Evolutionary conservation across 208 protist species (phyloP).

Genomic region (Trypanosoma congolense): DNA sequence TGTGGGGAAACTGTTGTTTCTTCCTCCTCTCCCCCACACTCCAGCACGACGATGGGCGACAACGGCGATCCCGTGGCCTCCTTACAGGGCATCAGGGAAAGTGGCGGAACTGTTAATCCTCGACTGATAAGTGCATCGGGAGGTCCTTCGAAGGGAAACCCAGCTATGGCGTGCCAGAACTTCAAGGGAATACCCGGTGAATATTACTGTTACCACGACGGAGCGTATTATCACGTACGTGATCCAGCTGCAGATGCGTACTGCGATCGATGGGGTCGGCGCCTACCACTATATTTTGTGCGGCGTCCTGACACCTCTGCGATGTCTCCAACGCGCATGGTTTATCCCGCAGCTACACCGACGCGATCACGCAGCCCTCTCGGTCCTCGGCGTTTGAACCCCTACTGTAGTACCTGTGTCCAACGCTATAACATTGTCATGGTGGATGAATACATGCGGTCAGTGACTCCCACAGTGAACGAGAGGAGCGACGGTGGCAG

Average conservation of each 20-base stretch:
- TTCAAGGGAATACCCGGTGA: constrained; percentile 23
- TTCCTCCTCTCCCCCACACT: too few species aligned
- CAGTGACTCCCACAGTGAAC: constrained; percentile 26
- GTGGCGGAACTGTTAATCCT: too few species aligned
- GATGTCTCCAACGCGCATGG: constrained; percentile 2
- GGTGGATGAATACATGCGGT: constrained; percentile 58
- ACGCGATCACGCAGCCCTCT: constrained; percentile 36
- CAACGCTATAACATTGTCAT: constrained; percentile 64
- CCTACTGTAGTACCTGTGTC: constrained; percentile 77
- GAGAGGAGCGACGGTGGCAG: constrained; percentile 40
- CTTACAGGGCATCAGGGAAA: too few species aligned
- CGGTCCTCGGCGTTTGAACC: constrained; percentile 68
- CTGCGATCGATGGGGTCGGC: constrained; percentile 4
- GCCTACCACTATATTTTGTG: constrained; percentile 22
- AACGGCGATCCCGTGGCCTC: too few species aligned
- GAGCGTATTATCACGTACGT: constrained; percentile 23
- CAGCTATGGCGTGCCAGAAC: background rate
- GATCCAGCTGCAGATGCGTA: constrained; percentile 21
- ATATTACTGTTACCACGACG: constrained; percentile 25
- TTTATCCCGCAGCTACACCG: constrained; percentile 1
- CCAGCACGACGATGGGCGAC: too few species aligned
- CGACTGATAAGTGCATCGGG: too few species aligned
- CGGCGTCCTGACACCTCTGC: constrained; percentile 1
- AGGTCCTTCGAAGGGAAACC: background rate
- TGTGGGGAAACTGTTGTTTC: too few species aligned